Base-by-base conservation (phyloP, 1,284 basidiomycete genomes). In the Cryptococcus depauperatus region DNA sequence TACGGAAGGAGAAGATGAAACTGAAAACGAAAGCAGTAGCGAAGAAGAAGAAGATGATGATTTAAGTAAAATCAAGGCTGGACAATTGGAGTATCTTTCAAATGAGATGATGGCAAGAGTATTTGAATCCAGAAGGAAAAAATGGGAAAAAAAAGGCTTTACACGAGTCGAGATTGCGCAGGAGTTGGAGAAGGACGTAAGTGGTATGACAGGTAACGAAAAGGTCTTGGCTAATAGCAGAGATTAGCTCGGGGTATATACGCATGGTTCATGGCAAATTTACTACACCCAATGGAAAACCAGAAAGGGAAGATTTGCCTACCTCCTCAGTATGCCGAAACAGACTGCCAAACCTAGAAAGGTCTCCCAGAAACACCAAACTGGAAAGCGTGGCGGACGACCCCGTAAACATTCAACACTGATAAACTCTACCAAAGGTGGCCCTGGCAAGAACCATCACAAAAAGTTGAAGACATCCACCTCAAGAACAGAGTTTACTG, bases 261-360 rank as follows among this genome's bases (percentile, higher is more conserved):
- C 37, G 21, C 28, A 30, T 7, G 18, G 32, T 5, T 39, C 37
- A 7, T 48, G 47, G 47, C 26, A 26, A 19, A 13, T 19, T 27
- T 32, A 44, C 27, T 48, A 41, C 35, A 44, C n/a, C 4, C n/a
- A 38, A 26, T 48, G 47, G 47, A 35, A 37, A 32, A 30, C 26
- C 11, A 29, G 25, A 23, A 16, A 37, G n/a, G 42, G 42, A 2
- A 25, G 19, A 21, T 46, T 40, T 33, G 16, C 16, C 39, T 30
- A 19, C 33, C 38, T 40, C 6, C 23, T 16, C 38, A 29, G 28
- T 16, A 29, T 19, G 42, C 19, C 5, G 47, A 48, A 30, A 16
- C 13, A 30, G 5, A 30, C n/a, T 6, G 11, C 32, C 32, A 33
- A 14, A 33, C 32, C 32, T 13, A 33, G 19, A 33, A 14, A 1